A percentile compares a stretch with the other conserved stretches of the same genome.
Conservation (phyloP, 2,329 filamentous ascomycete genomes). For the Fusarium pseudocircinatum region DNA sequence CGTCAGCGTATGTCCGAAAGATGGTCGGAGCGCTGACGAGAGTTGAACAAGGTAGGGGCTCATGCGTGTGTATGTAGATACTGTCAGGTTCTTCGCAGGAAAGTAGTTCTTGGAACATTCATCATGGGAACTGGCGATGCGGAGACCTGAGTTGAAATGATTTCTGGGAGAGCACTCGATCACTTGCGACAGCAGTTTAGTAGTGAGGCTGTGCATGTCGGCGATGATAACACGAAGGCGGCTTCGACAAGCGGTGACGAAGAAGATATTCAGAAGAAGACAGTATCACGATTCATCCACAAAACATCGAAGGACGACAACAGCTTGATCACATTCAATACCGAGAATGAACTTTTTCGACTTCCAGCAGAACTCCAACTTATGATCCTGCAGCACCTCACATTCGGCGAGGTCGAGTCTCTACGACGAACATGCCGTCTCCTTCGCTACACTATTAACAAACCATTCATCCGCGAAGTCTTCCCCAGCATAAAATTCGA, state of each 20-base stretch:
- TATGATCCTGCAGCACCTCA: slow-evolving; percentile 52
- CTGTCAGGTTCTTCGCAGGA: neutral
- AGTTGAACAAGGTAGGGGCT: neutral
- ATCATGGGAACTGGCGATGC: neutral
- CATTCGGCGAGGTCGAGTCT: slow-evolving; percentile 55
- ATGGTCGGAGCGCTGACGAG: neutral
- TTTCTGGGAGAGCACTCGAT: neutral
- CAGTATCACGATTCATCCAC: neutral
- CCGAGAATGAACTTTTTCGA: slow-evolving; percentile 41
- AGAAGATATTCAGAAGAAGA: neutral
- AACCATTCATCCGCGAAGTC: slow-evolving; percentile 48
- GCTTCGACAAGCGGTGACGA: neutral
- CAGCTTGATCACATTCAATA: neutral
- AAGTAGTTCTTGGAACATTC: neutral
- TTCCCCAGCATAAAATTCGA: slow-evolving; percentile 47
- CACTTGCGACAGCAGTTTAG: neutral
- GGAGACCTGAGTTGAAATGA: neutral
- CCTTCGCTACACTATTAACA: slow-evolving; percentile 49
- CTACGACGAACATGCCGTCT: slow-evolving; percentile 54
- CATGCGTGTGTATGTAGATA: neutral
- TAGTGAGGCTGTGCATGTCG: neutral
- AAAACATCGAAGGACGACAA: accelerated
- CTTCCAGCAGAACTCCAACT: slow-evolving; percentile 56
- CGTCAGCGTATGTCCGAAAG: neutral
- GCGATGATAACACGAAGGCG: neutral